phyloP scores from a whole-genome alignment of 345 rosid genomes.

The Cardamine occulta region DNA sequence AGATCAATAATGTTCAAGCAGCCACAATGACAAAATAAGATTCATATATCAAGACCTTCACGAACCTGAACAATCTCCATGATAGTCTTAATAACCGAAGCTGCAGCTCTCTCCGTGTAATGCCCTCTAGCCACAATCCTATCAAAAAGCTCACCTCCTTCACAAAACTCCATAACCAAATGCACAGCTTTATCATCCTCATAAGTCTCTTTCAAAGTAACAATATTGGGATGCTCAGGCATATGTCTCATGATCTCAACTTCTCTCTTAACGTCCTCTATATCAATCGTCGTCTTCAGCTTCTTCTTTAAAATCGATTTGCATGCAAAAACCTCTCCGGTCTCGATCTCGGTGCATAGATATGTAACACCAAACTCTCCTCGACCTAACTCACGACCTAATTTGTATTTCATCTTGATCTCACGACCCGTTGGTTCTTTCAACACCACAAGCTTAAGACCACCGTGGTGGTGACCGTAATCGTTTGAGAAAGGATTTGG shows the following conservation, averaged over 20 bases:
- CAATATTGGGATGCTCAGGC: slow-evolving; percentile 75
- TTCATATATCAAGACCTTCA: background rate
- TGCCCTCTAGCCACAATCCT: slow-evolving; percentile 93
- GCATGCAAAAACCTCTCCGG: slow-evolving; percentile 69
- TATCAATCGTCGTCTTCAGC: slow-evolving; percentile 76
- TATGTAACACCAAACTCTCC: slow-evolving; percentile 91
- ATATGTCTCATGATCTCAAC: slow-evolving; percentile 88
- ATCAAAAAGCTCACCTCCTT: slow-evolving; percentile 93
- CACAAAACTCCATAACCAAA: slow-evolving; percentile 94
- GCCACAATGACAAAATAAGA: background rate
- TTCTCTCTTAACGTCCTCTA: slow-evolving; percentile 91
- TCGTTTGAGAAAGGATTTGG: slow-evolving; percentile 64
- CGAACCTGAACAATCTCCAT: slow-evolving; percentile 87
- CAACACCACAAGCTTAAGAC: slow-evolving; percentile 61
- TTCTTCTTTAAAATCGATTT: slow-evolving; percentile 90
- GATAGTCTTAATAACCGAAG: slow-evolving; percentile 73
- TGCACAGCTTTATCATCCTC: slow-evolving; percentile 94
- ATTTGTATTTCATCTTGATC: slow-evolving; percentile 62
- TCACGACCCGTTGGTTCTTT: slow-evolving; percentile 79
- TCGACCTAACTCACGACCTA: slow-evolving; percentile 90
- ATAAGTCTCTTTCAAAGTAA: slow-evolving; percentile 69
- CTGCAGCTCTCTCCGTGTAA: slow-evolving; percentile 94
- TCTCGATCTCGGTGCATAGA: slow-evolving; percentile 70
- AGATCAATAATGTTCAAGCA: background rate
- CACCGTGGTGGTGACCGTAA: slow-evolving; percentile 43